Conservation (phyloP, 2,329 filamentous ascomycete genomes). For the Lasiodiplodia hormozganensis region DNA sequence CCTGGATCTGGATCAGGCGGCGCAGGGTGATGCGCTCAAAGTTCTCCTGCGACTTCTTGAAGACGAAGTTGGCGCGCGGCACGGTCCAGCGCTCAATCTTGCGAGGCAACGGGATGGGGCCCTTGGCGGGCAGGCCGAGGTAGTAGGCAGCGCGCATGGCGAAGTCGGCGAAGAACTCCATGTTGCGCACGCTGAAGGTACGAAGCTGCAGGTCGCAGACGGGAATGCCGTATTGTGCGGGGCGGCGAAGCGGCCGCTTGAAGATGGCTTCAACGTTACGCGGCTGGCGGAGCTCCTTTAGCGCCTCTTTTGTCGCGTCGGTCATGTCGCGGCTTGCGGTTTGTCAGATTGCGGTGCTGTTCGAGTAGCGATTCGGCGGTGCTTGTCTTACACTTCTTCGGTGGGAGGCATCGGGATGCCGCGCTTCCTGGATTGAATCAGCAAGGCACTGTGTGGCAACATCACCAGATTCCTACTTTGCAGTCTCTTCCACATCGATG, state of each 20-base stretch:
- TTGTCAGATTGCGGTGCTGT: neutral
- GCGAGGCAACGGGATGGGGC: slow-evolving; percentile 83
- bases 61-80: slow-evolving; percentile 85
- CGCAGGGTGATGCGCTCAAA: slow-evolving; percentile 90
- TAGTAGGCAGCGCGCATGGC: slow-evolving; percentile 94
- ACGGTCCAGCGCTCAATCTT: slow-evolving; percentile 96
- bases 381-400: slow-evolving; percentile 20
- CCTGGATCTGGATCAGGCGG: slow-evolving; percentile 88
- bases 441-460: neutral
- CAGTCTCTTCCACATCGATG: slow-evolving; percentile 17
- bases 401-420: slow-evolving; percentile 34
- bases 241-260: slow-evolving; percentile 79
- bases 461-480: slow-evolving; percentile 10
- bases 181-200: slow-evolving; percentile 86
- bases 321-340: slow-evolving; percentile 3
- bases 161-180: slow-evolving; percentile 95
- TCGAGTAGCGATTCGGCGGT: neutral
- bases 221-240: slow-evolving; percentile 77
- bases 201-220: slow-evolving; percentile 91
- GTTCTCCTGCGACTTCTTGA: slow-evolving; percentile 98
- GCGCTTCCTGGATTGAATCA: slow-evolving; percentile 26
- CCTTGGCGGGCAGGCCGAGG: slow-evolving; percentile 82
- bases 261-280: slow-evolving; percentile 85
- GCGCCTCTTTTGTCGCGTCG: slow-evolving; percentile 4
- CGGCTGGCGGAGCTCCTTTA: slow-evolving; percentile 56